Evolutionary conservation across 2,329 filamentous ascomycete species (phyloP).

Genomic region (Sarocladiaceae sp.): DNA sequence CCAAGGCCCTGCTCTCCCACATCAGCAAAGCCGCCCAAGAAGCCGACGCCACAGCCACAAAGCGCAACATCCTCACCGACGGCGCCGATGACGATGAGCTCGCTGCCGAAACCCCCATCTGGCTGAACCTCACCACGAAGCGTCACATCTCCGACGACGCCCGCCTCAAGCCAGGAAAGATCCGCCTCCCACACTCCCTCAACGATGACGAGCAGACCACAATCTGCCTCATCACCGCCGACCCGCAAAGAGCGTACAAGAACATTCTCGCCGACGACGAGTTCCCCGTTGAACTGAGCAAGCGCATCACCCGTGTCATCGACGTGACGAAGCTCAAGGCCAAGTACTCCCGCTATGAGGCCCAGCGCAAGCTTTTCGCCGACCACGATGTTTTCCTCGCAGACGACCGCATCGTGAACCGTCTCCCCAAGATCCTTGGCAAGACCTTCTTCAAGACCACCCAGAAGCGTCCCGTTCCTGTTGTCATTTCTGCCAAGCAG

Average conservation of each 20-base stretch:
- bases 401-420: slow-evolving; percentile 77
- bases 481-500: slow-evolving; percentile 62
- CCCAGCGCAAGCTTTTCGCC: slow-evolving; percentile 72
- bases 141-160: slow-evolving; percentile 67
- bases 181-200: slow-evolving; percentile 72
- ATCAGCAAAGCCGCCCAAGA: slow-evolving; percentile 53
- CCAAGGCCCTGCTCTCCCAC: slow-evolving; percentile 57
- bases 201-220: slow-evolving; percentile 60
- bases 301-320: slow-evolving; percentile 71
- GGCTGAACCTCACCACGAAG: slow-evolving; percentile 62
- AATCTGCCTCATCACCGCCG: slow-evolving; percentile 83
- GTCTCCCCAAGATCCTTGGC: slow-evolving; percentile 73
- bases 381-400: slow-evolving; percentile 94
- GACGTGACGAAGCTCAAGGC: slow-evolving; percentile 74
- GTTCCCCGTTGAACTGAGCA: slow-evolving; percentile 63
- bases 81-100: slow-evolving; percentile 35
- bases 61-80: slow-evolving; percentile 52
- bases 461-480: slow-evolving; percentile 80
- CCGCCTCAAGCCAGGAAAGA: slow-evolving; percentile 79
- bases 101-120: slow-evolving; percentile 49
- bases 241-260: slow-evolving; percentile 82
- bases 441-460: slow-evolving; percentile 90
- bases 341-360: slow-evolving; percentile 88
- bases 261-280: slow-evolving; percentile 72
- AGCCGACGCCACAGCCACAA: slow-evolving; percentile 40